Base-by-base conservation (phyloP, 2,329 filamentous ascomycete genomes). In the Fusarium praegraminearum region DNA sequence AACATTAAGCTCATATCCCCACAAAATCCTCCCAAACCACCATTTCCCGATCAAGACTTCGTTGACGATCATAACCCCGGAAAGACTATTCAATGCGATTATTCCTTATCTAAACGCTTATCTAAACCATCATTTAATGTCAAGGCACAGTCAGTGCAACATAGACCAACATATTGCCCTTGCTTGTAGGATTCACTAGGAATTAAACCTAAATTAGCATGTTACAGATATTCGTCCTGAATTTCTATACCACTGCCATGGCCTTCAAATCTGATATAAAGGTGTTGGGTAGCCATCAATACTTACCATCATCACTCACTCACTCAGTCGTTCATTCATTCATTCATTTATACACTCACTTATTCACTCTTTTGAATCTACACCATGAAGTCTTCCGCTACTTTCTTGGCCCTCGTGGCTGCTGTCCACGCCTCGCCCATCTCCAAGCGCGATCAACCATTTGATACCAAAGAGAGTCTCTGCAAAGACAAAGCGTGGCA, bases 1-100 rank as follows among this genome's bases (percentile, higher is more conserved):
- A 22, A 52, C 13, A 52, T 52, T 52, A 52, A 52, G 49, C 49
- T 52, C 36, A 41, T 52, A 3, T 18, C 49, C 49, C 49, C 49
- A 41, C 49, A 38, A n/a, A 51, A 26, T 8, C 12, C 47, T n/a
- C 20, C 12, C 24, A n/a, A 22, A 15, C n/a, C 3, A 26, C 12
- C 26, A 20, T 18, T 52, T 22, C 49, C 49, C n/a, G n/a, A 41
- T 22, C 7, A 20, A 41, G 35, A 52, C 10, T 5, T 9, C 4
- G 24, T 30, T 2, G 49, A 41, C n/a, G 49, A 52, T 41, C 49
- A 52, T 6, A 12, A 10, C 9, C 35, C 35, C 24, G 12, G 22
- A 22, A 32, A 22, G 13, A 13, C 13, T 13, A 5, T 18, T 15
- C 10, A 40, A 52, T 41, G 18, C 26, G 35, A 52, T 30, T 41